Base-by-base conservation (phyloP, 306 rosid genomes). In the Oemleria cerasiformis region DNA sequence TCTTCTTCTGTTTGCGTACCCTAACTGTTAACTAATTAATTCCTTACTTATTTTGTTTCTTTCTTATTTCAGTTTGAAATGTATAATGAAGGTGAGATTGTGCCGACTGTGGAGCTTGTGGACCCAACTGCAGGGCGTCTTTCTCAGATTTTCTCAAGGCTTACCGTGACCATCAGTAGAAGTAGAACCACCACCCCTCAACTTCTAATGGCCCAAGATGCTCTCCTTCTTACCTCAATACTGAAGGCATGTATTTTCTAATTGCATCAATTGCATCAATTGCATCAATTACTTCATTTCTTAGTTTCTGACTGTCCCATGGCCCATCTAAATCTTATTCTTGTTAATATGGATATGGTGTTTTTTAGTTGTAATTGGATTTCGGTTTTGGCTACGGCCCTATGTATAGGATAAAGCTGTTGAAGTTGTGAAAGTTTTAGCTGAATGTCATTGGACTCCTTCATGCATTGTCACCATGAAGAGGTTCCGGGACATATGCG, bases 401-500 rank as follows among this genome's bases (percentile, higher is more conserved):
- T 25, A 58, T 58, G 38, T 76, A 55, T 76, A 91, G 96, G 92
- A 86, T 72, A 91, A 85, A 84, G 91, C 89, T 53, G 83, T 73
- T 68, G 82, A 84, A 74, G 75, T 87, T 70, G 78, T 91, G 63
- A 73, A 86, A 25, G 75, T 67, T 67, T 81, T 88, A 53, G 80
- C 94, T 62, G 90, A 87, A 75, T 75, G 78, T 72, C 88, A 90
- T 71, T 92, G 98, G 97, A 90, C 80, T 64, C 72, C 84, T 42
- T 86, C 87, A 8, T 87, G 88, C 77, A 50, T 91, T 19, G 41
- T 87, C 45, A 87, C 98, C 20, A 84, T 91, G 87, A 75, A 72
- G 82, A 89, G 77, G 74, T 88, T 93, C 72, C 91, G 77, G 68
- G 83, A 87, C 45, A 54, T 88, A 44, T 91, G 96, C 63, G 96